Conservation (phyloP, 2,329 filamentous ascomycete species). For the Tolypocladium ovalisporum region DNA sequence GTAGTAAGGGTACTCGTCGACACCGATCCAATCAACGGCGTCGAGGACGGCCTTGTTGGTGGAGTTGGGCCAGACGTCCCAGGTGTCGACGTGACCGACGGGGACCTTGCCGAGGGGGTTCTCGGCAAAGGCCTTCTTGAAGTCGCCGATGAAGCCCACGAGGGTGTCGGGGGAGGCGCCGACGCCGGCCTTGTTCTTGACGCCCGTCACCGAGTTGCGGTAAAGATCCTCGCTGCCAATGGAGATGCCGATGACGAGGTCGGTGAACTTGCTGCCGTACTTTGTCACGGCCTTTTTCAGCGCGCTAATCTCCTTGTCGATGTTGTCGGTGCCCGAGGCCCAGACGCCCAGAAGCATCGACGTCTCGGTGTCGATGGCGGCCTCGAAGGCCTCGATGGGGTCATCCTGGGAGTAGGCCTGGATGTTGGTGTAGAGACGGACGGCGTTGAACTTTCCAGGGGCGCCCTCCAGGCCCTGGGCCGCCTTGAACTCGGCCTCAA, state of each 20-base stretch:
- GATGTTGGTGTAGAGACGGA: slow-evolving; percentile 59
- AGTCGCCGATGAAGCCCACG: slow-evolving; percentile 55
- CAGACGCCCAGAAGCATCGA: slow-evolving; percentile 55
- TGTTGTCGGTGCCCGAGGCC: slow-evolving; percentile 44
- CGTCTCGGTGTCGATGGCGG: slow-evolving; percentile 49
- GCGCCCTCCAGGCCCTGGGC: slow-evolving; percentile 23
- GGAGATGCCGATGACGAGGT: slow-evolving; percentile 52
- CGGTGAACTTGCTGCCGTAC: slow-evolving; percentile 38
- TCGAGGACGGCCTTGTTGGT: slow-evolving; percentile 50
- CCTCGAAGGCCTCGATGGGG: slow-evolving; percentile 72
- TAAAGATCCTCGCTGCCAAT: slow-evolving; percentile 61
- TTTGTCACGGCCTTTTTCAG: slow-evolving; percentile 43
- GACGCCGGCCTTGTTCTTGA: slow-evolving; percentile 49
- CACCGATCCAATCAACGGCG: slow-evolving; percentile 53
- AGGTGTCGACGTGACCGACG: slow-evolving; percentile 59
- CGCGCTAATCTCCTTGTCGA: slow-evolving; percentile 48
- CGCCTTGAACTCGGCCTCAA: slow-evolving; percentile 32
- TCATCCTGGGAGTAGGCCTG: slow-evolving; percentile 57
- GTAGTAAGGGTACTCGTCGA: slow-evolving; percentile 58
- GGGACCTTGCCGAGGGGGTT: slow-evolving; percentile 33
- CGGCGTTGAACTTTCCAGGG: slow-evolving; percentile 44
- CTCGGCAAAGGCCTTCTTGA: slow-evolving; percentile 43
- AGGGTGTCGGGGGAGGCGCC: slow-evolving; percentile 50
- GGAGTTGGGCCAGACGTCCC: slow-evolving; percentile 49
- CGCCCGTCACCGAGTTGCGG: slow-evolving; percentile 48